Base-by-base conservation (phyloP, 78 protist species). In the slime mould (Dictyostelium discoideum) region DNA sequence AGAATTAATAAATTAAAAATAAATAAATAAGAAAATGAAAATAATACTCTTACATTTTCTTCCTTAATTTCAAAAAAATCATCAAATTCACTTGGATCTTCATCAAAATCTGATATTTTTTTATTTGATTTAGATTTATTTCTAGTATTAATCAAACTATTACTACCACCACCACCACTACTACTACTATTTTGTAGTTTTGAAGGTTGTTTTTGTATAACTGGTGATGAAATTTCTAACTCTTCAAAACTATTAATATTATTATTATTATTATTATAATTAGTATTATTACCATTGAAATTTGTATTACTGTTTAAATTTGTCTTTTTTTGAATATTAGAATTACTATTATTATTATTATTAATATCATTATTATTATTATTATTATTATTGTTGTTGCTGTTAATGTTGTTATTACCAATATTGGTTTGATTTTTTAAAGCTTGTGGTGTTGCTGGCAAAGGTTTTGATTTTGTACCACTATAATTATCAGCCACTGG, bases 61-160 rank as follows among this genome's bases (percentile, higher is more conserved):
- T 78, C 72, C 37, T 82, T 18, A 39, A 90, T 78, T 50, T 83
- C 81, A 3, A 90, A 88, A 57, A 90, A 82, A 72, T 90, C 95
- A 16, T 74, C 73, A 57, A 86, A 69, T 26, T 85, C 90, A 22
- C 72, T 73, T 63, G 48, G 37, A 18, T 74, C 48, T 0, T 74
- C 81, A 16, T 74, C 81, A 11, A 69, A 69, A 60, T 26, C 77
- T n/a, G 32, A 4, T 69, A 26, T 24, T 69, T 69, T 69, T 69
- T 69, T 69, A 8, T 29, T 69, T 26, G 77, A 24, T 10, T 69
- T 69, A 60, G 22, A 14, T 20, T 60, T 60, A 60, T 60, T 60
- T 60, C 9, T 60, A 8, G 10, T 3, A 67, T 67, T 67, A 67
- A 7, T 67, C 24, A 8, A 7, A 22, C 24, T 24, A 20, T 3